Evolutionary conservation across 2,329 filamentous ascomycete species (phyloP).

Genomic region (Phyllosticta citriasiana): DNA sequence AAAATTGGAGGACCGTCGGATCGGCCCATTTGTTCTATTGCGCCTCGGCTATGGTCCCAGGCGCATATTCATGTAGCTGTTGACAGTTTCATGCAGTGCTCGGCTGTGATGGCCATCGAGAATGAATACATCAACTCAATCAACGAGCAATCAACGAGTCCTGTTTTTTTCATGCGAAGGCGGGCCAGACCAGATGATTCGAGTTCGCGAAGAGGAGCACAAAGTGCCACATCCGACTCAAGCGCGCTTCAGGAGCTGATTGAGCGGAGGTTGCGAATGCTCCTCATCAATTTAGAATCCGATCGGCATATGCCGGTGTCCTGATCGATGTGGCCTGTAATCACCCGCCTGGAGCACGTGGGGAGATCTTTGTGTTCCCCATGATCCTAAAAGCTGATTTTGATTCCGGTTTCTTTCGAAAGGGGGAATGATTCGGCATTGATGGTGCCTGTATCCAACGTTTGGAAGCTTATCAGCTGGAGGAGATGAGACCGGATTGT

Average conservation of each 20-base stretch:
- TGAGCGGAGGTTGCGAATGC: not conserved
- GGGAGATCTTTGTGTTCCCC: not conserved
- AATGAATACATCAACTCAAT: not conserved
- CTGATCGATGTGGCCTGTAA: not conserved
- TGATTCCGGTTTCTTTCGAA: not conserved
- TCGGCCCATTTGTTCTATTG: not conserved
- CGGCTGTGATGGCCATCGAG: not conserved
- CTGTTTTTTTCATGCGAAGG: not conserved
- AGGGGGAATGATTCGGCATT: not conserved
- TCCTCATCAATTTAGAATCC: not conserved
- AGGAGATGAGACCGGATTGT: not conserved
- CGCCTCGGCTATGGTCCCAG: not conserved
- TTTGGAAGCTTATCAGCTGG: not conserved
- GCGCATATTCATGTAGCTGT: not conserved
- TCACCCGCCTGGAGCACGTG: not conserved
- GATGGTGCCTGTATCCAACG: not conserved
- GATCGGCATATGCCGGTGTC: not conserved
- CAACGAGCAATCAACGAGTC: not conserved
- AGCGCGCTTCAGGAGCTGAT: not conserved
- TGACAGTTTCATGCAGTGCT: not conserved
- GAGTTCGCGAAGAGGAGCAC: not conserved
- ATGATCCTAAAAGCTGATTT: not conserved
- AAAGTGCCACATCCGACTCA: not conserved
- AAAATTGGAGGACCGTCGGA: not conserved
- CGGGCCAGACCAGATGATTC: not conserved